A percentile compares a stretch with the other conserved stretches of the same genome.
Conservation (phyloP, 371 early-diverging fungal species). For the Mucor piriformis region DNA sequence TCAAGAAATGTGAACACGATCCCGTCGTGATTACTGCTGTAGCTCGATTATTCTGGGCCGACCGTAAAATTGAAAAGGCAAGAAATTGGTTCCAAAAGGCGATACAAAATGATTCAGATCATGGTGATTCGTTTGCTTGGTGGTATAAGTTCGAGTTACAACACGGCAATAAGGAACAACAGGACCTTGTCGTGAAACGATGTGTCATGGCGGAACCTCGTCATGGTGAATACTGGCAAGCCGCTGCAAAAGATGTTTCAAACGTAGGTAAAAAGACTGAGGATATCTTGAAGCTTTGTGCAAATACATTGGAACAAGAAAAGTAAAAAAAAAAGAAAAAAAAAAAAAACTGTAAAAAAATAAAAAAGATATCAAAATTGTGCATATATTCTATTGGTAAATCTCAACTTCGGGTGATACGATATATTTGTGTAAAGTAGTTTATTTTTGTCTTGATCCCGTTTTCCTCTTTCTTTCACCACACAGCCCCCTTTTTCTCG, state of each 20-base stretch:
- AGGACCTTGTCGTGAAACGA: slow-evolving; percentile 61
- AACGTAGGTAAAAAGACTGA: slow-evolving; percentile 71
- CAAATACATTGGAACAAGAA: slow-evolving; percentile 39
- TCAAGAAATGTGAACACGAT: slow-evolving; percentile 90
- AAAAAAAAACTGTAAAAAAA: slow-evolving; percentile 15
- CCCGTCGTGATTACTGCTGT: slow-evolving; percentile 80
- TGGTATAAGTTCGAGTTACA: slow-evolving; percentile 88
- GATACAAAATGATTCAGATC: slow-evolving; percentile 80
- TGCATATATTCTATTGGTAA: not conserved
- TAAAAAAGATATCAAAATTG: not conserved
- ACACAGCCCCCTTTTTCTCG: not conserved
- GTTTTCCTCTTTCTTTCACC: not conserved
- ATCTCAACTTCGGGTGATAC: not conserved
- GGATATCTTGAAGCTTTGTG: slow-evolving; percentile 69
- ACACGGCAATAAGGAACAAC: slow-evolving; percentile 70
- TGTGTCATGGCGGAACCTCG: slow-evolving; percentile 84
- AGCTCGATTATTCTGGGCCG: slow-evolving; percentile 91
- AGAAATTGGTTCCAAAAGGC: slow-evolving; percentile 91
- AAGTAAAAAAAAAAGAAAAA: slow-evolving; percentile 20
- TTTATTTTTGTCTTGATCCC: not conserved
- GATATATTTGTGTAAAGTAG: not conserved
- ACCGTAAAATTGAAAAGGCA: slow-evolving; percentile 93
- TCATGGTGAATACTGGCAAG: slow-evolving; percentile 91
- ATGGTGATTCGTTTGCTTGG: slow-evolving; percentile 97
- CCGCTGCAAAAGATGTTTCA: slow-evolving; percentile 73